A percentile compares a stretch with the other conserved stretches of the same genome.
Conservation (phyloP, 169 alveolate genomes). For the Fabrea salina region DNA sequence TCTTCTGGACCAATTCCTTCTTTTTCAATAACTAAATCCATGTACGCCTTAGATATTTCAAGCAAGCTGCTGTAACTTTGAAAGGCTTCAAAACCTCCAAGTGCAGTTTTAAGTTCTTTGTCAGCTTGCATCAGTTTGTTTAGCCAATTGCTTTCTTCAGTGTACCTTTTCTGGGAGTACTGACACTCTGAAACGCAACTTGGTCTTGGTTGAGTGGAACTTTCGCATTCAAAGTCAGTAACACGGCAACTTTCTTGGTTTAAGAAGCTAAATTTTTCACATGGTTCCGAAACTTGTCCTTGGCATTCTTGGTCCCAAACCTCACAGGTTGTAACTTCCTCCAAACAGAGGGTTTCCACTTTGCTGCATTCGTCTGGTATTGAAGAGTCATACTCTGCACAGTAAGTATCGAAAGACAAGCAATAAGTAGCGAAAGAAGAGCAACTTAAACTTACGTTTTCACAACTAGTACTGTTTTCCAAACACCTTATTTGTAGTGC, state of each 20-base stretch:
- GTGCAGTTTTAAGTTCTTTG: not conserved
- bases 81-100: not conserved
- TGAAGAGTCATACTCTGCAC: no score
- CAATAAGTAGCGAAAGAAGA: no score
- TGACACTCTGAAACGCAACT: not conserved
- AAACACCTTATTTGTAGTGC: no score
- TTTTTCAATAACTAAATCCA: not conserved
- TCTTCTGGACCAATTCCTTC: not conserved
- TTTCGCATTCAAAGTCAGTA: not conserved
- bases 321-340: no score
- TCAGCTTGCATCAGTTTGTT: not conserved
- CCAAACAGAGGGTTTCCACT: no score
- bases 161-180: not conserved
- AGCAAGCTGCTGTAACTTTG: not conserved
- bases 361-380: no score
- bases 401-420: no score
- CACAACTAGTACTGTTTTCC: no score
- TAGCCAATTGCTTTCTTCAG: not conserved
- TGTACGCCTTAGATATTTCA: not conserved
- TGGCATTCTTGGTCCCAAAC: no score
- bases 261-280: not conserved
- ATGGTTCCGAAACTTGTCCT: not conserved
- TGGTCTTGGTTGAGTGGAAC: not conserved
- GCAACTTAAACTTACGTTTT: no score
- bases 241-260: not conserved